Base-by-base conservation (phyloP, 2,329 filamentous ascomycete genomes). In the Amylocarpus encephaloides region DNA sequence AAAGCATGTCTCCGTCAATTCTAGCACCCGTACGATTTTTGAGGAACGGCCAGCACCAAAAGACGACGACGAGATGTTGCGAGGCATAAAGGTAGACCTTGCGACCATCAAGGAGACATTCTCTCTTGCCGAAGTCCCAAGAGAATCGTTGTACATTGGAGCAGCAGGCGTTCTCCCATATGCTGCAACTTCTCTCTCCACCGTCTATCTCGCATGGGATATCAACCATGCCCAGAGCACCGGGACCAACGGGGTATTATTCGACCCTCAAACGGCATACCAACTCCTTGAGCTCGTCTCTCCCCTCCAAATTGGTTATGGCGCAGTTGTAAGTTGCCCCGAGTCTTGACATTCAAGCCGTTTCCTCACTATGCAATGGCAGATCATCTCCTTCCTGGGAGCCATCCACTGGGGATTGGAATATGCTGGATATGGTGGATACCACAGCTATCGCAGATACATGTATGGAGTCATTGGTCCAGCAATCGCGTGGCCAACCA, bases 361-460 rank as follows among this genome's bases (percentile, higher is more conserved):
- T 16, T 22, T 18, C 34, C 5, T 19, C 34, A 51, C 57, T 12
- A 58, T 42, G 6, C 36, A 22, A 33, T 36, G 1, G 15, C 41
- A 86, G 82, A 93, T 95, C 62, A 86, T 95, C 61, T 95, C 90
- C 26, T 96, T 95, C 75, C 79, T 96, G 1, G 92, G 92, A 40
- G 91, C 91, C 32, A 83, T 95, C 62, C 92, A 96, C 70, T 96
- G 80, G 92, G 91, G 91, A 49, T 76, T 95, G 15, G 90, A 95
- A 70, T 94, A 85, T 67, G 86, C 86, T 45, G 78, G 78, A 73
- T 83, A 76, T 67, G 71, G 83, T 68, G 69, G 79, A 64, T 62
- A 77, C 54, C 83, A 86, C 50, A 86, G 88, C 47, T 88, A 86
- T 61, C 82, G 81, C 61, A 85, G 91, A 55, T 96, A 95, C 67